Percentiles rank a stretch among this genome's conserved stretches.
These are phyloP conservation scores for Solanum hybrid DNA, from an alignment of 305 asterid species.

Conservation along the genomic window DNA sequence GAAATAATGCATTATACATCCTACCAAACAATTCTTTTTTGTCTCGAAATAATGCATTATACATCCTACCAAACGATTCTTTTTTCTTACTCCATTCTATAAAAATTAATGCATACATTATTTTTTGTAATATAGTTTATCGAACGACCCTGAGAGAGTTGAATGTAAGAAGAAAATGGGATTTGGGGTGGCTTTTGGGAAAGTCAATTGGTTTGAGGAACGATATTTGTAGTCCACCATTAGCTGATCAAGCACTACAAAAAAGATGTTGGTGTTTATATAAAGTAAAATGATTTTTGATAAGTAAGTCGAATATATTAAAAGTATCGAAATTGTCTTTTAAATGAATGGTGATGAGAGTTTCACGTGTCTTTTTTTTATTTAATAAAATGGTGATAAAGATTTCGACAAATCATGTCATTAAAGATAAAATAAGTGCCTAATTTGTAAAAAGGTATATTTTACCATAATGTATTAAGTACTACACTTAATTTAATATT, in stretches of 20 bases:
- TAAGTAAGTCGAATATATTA: neutral
- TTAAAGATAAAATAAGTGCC: neutral
- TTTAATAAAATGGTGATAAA: neutral
- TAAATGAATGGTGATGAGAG: neutral
- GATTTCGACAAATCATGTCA: neutral
- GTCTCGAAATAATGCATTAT: too few species aligned
- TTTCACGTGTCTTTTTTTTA: neutral
- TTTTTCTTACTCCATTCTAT: neutral
- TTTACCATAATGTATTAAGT: neutral
- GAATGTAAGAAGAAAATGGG: neutral
- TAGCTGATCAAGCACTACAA: neutral
- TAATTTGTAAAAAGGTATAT: too few species aligned
- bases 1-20: neutral
- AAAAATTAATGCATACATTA: too few species aligned
- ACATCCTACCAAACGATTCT: neutral
- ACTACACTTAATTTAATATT: neutral
- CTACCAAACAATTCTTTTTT: neutral
- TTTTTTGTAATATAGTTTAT: too few species aligned
- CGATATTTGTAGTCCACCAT: neutral
- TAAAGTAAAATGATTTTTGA: neutral
- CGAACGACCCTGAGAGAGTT: neutral
- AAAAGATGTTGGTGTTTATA: neutral
- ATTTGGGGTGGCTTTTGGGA: neutral
- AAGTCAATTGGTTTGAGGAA: neutral
- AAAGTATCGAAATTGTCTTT: neutral